These are phyloP conservation scores for Lactuca saligna DNA, from an alignment of 129 eudicot species.

Conservation along the genomic window DNA sequence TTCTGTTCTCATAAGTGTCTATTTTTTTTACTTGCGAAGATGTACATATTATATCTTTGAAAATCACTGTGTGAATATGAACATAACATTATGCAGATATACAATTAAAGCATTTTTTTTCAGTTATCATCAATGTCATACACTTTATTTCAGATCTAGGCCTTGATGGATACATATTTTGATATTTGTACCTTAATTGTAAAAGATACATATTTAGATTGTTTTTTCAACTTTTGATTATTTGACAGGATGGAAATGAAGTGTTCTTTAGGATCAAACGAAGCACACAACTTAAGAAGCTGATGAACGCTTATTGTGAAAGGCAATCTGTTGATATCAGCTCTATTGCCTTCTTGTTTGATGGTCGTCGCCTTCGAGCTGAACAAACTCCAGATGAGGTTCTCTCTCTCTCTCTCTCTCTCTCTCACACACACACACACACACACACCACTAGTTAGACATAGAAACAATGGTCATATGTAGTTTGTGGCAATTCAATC, in stretches of 20 bases:
- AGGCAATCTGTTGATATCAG: constrained; percentile 48
- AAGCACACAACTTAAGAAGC: constrained; percentile 51
- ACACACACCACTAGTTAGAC: too few species aligned
- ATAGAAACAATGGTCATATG: too few species aligned
- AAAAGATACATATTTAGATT: too few species aligned
- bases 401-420: constrained; percentile 6
- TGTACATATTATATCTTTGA: not conserved
- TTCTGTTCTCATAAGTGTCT: not conserved
- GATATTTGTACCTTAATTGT: too few species aligned
- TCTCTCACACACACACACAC: not conserved
- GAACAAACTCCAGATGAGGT: constrained; percentile 61
- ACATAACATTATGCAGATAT: too few species aligned
- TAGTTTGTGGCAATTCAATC: too few species aligned
- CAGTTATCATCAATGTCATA: too few species aligned
- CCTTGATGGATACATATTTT: too few species aligned
- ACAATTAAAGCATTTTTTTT: too few species aligned
- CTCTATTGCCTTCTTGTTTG: constrained; percentile 51
- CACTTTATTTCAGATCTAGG: too few species aligned
- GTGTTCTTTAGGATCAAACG: constrained; percentile 52
- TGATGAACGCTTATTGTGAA: constrained; percentile 57
- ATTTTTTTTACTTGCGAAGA: not conserved
- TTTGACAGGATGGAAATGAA: constrained; percentile 50
- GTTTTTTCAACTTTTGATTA: not conserved
- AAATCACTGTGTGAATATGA: not conserved
- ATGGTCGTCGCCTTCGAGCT: constrained; percentile 56